Evolutionary conservation across 176 grass and related monocot species (phyloP), one percentile per base, ranked within the genome.

Genomic region (Eleusine indica): DNA sequence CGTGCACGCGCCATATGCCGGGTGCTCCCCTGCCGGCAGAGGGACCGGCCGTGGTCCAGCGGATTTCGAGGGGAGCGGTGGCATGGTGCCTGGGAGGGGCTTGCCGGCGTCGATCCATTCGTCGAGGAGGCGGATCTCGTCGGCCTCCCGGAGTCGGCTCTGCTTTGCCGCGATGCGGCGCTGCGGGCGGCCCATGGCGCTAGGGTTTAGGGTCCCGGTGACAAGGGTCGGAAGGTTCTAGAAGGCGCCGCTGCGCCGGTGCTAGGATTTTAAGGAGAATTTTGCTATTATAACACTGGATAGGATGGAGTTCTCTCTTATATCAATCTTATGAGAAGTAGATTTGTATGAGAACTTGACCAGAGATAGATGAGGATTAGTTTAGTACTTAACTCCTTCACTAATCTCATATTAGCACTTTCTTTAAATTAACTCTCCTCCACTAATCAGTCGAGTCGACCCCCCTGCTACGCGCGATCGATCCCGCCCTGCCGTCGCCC

Each of bases 51-150:
- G 12, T 12, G 21, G 39, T n/a, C 61, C 37, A 3, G 77, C 74
- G 47, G 80, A 44, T 42, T 83, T 67, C 1, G 89, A 75, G 62
- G 85, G 88, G 61, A 92, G 88, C 57, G 88, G 75, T 16, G 85
- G 92, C 38, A 75, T 98, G 72, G 93, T 95, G 28, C 91, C 89
- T 11, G 73, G 74, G 4, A 52, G 77, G 30, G 96, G 96, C 68
- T 95, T 93, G 79, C 86, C 80, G 77, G 89, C 92, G 38, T 91
- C 87, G 83, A 98, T 95, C 96, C 93, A 95, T 46, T 85, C 77
- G 42, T 95, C 75, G 74, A 98, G 90, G n/a, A 87, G 64, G 70
- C 69, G 19, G 65, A 98, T 92, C 76, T 98, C 96, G 62, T 87
- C 82, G 30, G n/a, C 69, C 91, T 96, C 94, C 18, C 71, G 58